Conservation (phyloP, 2,329 filamentous ascomycete genomes). For the Fusarium udum region DNA sequence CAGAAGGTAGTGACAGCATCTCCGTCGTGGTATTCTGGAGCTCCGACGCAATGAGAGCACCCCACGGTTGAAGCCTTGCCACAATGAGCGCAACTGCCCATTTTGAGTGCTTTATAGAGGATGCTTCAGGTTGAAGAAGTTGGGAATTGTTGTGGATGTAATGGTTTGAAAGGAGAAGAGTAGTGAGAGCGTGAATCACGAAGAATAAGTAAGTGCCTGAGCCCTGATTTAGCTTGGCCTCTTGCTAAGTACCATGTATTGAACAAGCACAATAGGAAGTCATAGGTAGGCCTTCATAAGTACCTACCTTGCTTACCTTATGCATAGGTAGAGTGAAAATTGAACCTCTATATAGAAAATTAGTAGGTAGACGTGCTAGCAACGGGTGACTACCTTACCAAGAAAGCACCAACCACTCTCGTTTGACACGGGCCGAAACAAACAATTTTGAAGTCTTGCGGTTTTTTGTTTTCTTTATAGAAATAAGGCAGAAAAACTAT, state of each 20-base stretch:
- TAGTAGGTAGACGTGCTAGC: not conserved
- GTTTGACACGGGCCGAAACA: not conserved
- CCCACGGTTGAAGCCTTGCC: not conserved
- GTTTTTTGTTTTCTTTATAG: not conserved
- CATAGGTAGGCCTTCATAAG: not conserved
- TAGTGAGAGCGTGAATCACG: not conserved
- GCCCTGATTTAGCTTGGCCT: not conserved
- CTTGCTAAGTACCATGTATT: not conserved
- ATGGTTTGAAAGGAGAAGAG: not conserved
- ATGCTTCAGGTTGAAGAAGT: not conserved
- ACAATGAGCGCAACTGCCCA: constrained; percentile 15
- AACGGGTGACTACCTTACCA: not conserved
- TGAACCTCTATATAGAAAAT: not conserved
- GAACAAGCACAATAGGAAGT: not conserved
- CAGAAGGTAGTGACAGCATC: constrained; percentile 10
- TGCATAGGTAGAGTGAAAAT: not conserved
- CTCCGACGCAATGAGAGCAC: constrained; percentile 1
- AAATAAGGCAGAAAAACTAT: not conserved
- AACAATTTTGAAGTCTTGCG: too few species aligned
- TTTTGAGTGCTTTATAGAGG: not conserved
- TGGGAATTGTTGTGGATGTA: not conserved
- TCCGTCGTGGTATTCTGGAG: constrained; percentile 21
- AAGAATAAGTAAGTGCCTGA: not conserved
- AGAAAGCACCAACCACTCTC: not conserved
- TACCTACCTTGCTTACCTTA: not conserved